Evolutionary conservation across 495 filamentous ascomycete species (phyloP).

Genomic region (Podospora anserina): DNA sequence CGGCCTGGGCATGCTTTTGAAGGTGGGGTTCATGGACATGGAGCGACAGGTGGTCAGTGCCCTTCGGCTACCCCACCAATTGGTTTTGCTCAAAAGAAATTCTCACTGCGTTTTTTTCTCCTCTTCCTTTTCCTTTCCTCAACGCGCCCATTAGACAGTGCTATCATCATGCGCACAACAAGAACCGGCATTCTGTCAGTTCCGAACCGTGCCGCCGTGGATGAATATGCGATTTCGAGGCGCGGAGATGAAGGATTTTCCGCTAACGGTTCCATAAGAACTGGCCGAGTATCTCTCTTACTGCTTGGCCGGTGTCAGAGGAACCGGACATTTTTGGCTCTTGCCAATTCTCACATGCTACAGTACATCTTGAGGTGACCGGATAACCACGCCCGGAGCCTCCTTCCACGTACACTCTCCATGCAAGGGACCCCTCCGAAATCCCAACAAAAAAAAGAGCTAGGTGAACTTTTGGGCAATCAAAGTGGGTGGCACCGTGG

Average conservation of each 20-base stretch:
- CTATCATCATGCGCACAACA: conserved; percentile 64
- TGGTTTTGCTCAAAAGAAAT: conserved; percentile 9
- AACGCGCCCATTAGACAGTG: conserved; percentile 88
- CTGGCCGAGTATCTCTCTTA: conserved; percentile 65
- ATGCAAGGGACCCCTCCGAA: background rate
- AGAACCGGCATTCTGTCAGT: conserved; percentile 67
- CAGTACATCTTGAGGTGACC: background rate
- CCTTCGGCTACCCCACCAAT: background rate
- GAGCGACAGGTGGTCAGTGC: conserved; percentile 3
- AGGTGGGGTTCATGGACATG: background rate
- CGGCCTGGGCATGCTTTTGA: too few species aligned
- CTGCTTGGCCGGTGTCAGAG: conserved; percentile 92
- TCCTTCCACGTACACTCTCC: background rate
- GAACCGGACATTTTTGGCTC: conserved; percentile 59
- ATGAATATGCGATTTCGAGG: conserved; percentile 74
- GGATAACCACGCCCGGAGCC: background rate
- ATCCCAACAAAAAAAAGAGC: background rate
- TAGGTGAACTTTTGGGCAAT: too few species aligned
- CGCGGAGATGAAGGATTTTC: conserved; percentile 67
- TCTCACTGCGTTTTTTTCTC: conserved; percentile 15
- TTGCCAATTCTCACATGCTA: background rate
- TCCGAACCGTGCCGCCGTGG: conserved; percentile 58
- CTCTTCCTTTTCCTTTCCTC: conserved; percentile 47
- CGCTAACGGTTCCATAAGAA: conserved; percentile 77
- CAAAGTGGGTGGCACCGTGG: too few species aligned